Conservation (phyloP, 192 early-diverging fungal species). For the Jimgerdemannia flammicorona region DNA sequence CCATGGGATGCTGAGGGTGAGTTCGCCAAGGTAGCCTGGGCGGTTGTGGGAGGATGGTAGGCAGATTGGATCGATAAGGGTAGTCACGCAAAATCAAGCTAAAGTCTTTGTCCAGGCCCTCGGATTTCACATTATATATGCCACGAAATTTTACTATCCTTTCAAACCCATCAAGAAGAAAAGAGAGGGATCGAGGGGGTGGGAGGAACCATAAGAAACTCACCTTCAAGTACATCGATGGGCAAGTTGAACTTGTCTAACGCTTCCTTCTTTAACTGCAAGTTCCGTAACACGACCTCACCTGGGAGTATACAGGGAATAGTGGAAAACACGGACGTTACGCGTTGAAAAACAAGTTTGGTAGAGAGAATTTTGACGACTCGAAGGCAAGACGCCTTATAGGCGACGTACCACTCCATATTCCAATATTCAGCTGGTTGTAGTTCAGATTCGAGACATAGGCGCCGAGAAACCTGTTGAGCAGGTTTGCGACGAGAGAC, state of each 20-base stretch:
- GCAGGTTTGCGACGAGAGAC: conserved; percentile 68
- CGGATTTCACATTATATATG: neutral
- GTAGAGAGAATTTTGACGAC: too few relatives aligned
- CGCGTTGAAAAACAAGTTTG: too few relatives aligned
- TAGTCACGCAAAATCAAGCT: too few relatives aligned
- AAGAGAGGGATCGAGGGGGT: neutral
- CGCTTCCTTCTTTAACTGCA: conserved; percentile 83
- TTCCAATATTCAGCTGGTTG: conserved; percentile 90
- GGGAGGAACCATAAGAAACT: neutral
- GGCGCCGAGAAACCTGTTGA: conserved; percentile 87
- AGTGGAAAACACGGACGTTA: neutral
- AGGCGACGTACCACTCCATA: conserved; percentile 83
- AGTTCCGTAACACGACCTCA: conserved; percentile 92
- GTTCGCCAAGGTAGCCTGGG: conserved; percentile 86
- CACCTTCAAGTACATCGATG: conserved; percentile 86
- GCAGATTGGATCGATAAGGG: neutral
- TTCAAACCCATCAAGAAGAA: neutral
- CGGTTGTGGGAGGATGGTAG: neutral
- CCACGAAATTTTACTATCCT: neutral
- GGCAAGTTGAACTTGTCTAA: conserved; percentile 94
- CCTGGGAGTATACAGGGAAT: conserved; percentile 44
- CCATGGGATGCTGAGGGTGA: conserved; percentile 96
- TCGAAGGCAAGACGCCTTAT: too few relatives aligned
- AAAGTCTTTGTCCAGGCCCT: too few relatives aligned
- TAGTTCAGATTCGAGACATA: conserved; percentile 95